Evolutionary conservation across 371 early-diverging fungal species (phyloP).

Genomic region (Caulochytrium protostelioides): DNA sequence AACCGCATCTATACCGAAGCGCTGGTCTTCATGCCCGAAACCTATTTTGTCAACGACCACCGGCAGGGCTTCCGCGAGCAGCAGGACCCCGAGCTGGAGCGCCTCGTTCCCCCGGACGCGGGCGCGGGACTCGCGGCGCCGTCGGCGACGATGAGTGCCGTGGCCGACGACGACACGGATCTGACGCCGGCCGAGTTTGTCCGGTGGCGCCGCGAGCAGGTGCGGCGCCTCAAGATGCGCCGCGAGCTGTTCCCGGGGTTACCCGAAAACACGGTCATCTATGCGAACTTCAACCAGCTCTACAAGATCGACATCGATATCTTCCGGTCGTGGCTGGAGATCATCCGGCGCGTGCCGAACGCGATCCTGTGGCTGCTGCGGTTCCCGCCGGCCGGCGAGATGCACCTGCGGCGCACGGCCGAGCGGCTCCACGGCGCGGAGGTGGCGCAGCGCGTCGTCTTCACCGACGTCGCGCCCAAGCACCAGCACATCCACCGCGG

Average conservation of each 20-base stretch:
- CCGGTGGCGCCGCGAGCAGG: slow-evolving; percentile 54
- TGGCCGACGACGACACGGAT: not conserved
- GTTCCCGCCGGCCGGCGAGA: slow-evolving; percentile 73
- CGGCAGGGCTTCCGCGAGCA: slow-evolving; percentile 76
- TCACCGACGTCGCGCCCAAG: slow-evolving; percentile 79
- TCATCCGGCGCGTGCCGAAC: slow-evolving; percentile 57
- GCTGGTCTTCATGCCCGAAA: slow-evolving; percentile 76
- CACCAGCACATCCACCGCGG: slow-evolving; percentile 82
- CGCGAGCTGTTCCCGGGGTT: slow-evolving; percentile 62
- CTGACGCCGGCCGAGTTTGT: slow-evolving; percentile 2
- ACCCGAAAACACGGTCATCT: slow-evolving; percentile 58
- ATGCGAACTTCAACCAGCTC: slow-evolving; percentile 84
- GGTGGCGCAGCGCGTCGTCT: slow-evolving; percentile 60
- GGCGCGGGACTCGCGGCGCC: not conserved
- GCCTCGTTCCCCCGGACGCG: slow-evolving; percentile 1
- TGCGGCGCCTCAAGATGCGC: slow-evolving; percentile 62
- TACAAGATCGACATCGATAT: slow-evolving; percentile 73
- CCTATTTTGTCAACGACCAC: slow-evolving; percentile 82
- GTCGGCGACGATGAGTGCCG: not conserved
- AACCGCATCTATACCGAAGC: slow-evolving; percentile 71
- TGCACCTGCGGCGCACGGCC: slow-evolving; percentile 46
- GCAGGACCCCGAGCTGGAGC: slow-evolving; percentile 14
- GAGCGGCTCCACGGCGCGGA: slow-evolving; percentile 49
- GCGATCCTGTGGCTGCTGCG: slow-evolving; percentile 69
- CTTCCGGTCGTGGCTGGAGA: slow-evolving; percentile 61